Evolutionary conservation across 305 asterid genomes (phyloP), one percentile per base, ranked within the genome.

Genomic region (Lippia alba): DNA sequence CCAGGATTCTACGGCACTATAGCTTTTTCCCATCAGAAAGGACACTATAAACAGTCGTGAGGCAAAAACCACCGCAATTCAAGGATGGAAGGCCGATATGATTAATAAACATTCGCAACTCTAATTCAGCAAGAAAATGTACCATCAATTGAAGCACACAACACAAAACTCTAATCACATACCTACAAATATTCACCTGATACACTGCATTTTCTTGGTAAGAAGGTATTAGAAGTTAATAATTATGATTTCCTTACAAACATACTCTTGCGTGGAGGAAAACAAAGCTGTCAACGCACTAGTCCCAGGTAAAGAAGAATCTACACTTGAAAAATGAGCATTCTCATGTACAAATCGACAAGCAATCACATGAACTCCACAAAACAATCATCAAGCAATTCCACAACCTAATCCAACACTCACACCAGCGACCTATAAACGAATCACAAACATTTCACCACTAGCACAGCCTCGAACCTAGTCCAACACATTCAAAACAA

Each of bases 381-480:
- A 18, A 3, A 53, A 45, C 58, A 60, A 56, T 51, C 39, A 70
- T 36, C 70, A 74, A 50, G 58, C 45, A 49, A 66, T 24, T 15
- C 14, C 11, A 10, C 56, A 49, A 63, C 63, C 61, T 4, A 57
- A 57, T 24, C 33, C 9, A 30, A 10, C 33, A 30, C 16, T 14
- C 63, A 57, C 19, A 0, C 0, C 33, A 32, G 63, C 63, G 40
- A 19, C 39, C 18, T 54, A 12, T 14, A 12, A 56, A 20, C 0
- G 36, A 62, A 62, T 34, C 65, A 34, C 19, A 57, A 6, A 34
- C 19, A 57, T 0, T 65, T 49, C 39, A 73, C 55, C 19, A 65
- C 51, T 39, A 66, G 56, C 63, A 68, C 65, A 10, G 62, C 66
- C 86, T 20, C 44, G 44, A 72, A 49, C 62, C 57, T 56, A 40